These are phyloP conservation scores for Artemisia tridentata DNA, from an alignment of 129 eudicot genomes.

Conservation along the genomic window DNA sequence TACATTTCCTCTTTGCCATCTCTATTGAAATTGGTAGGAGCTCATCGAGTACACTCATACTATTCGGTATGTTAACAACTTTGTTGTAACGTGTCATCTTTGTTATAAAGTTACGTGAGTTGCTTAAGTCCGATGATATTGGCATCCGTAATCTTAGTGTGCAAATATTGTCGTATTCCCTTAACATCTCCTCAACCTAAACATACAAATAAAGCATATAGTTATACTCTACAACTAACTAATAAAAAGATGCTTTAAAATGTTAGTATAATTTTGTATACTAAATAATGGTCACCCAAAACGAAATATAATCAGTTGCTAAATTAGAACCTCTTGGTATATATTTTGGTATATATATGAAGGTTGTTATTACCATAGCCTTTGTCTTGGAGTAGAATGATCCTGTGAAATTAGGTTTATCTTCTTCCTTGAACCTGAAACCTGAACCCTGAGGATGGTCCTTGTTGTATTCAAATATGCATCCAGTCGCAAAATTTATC, in stretches of 20 bases:
- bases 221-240: background rate
- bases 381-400: constrained; percentile 45
- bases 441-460: constrained; percentile 43
- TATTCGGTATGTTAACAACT: constrained; percentile 45
- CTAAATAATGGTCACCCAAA: background rate
- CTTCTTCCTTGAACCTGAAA: constrained; percentile 42
- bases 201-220: background rate
- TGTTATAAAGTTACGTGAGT: constrained; percentile 40
- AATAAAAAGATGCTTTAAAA: background rate
- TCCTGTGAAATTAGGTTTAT: constrained; percentile 39
- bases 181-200: constrained; percentile 43
- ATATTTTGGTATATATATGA: background rate
- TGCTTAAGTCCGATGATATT: constrained; percentile 39
- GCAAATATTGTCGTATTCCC: constrained; percentile 36
- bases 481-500: constrained; percentile 38
- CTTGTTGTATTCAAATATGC: constrained; percentile 38
- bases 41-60: constrained; percentile 38
- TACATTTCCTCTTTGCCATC: constrained; percentile 40
- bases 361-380: constrained; percentile 36
- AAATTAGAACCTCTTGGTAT: background rate
- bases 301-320: background rate
- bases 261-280: background rate
- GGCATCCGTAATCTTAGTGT: constrained; percentile 40
- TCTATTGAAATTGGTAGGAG: constrained; percentile 42
- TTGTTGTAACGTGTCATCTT: constrained; percentile 42